Base-by-base conservation (phyloP, 1,284 basidiomycete species). In the Cryptococcus depauperatus region DNA sequence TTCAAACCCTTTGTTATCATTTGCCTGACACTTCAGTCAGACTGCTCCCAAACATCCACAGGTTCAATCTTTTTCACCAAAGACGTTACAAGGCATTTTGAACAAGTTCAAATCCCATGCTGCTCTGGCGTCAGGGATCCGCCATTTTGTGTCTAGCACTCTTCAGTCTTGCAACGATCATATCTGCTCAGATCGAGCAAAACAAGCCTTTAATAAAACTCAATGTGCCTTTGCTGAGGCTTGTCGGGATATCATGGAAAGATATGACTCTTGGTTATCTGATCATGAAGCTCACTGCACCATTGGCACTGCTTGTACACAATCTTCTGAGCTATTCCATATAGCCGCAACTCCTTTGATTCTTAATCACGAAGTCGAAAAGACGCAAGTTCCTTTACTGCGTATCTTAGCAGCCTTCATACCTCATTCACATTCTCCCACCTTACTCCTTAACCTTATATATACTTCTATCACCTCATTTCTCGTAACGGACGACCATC, bases 161-260 rank as follows among this genome's bases (percentile, higher is more conserved):
- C 41, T 75, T 76, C 43, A 53, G 51, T 43, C 44, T 21, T n/a
- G n/a, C n/a, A n/a, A n/a, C n/a, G n/a, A n/a, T n/a, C 32, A 28
- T 26, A 26, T 41, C n/a, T 50, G 7, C 50, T 55, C 51, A 57
- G 29, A 48, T 58, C 18, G 55, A 50, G 37, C 44, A 19, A 43
- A 19, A 19, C 29, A 21, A 21, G 18, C 22, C 55, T 16, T 50
- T 35, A 35, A 59, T 2, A 78, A 77, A 33, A 88, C 85, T 0
- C 69, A 82, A 11, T 84, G 89, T 60, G 87, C 88, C 0, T 88
- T 88, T 60, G 79, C 82, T 0, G 84, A 85, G 47, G 83, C 83
- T 0, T 69, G 87, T 35, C 79, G 81, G 38, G 51, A 64, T 7
- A 76, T 83, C 44, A 65, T 88, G 3, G 73, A 73, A 14, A 52